Evolutionary conservation across 176 grass and related monocot genomes (phyloP), one percentile per base, ranked within the genome.

Genomic region (Musa beccarii): DNA sequence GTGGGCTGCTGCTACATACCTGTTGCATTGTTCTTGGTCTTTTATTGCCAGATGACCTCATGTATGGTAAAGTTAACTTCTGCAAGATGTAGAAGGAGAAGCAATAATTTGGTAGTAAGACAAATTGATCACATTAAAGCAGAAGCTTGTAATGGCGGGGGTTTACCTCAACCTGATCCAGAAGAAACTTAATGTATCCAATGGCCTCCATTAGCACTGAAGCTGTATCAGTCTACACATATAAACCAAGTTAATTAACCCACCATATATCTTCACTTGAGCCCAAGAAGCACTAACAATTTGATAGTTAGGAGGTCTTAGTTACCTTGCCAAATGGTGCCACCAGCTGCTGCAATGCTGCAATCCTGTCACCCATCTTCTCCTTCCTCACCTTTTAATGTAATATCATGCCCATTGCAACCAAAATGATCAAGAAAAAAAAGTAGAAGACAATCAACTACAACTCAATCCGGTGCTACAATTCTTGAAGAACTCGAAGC

Each of bases 141-240:
- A 43, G 34, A 43, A 43, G 34, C 4, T 43, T 43, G 34, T 43
- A 6, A 6, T 43, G 34, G 34, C 4, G 29, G 29, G 34, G 34
- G 34, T 43, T 69, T 87, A 93, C 95, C 95, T 98, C 84, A 53
- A 98, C 90, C 82, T 98, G 94, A 51, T 93, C 90, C 75, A 93
- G 90, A 61, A 98, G 94, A 84, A 98, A 98, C 63, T 93, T 98
- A 56, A 98, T 98, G 17, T 98, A 98, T 51, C 94, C 94, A 64
- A 98, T 93, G 75, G 90, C 94, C 81, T 98, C 94, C 94, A 98
- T 98, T 20, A 98, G 80, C 55, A 98, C 94, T 15, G 94, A 93
- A 59, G 94, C 90, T 14, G 94, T 93, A 80, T 98, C 94, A 73
- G 94, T 98, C 94, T 98, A 80, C 73, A 84, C 2, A 34, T 43